These are phyloP conservation scores for Suhomyces chickasaworum DNA, from an alignment of 1,139 yeast genomes.

Conservation along the genomic window DNA sequence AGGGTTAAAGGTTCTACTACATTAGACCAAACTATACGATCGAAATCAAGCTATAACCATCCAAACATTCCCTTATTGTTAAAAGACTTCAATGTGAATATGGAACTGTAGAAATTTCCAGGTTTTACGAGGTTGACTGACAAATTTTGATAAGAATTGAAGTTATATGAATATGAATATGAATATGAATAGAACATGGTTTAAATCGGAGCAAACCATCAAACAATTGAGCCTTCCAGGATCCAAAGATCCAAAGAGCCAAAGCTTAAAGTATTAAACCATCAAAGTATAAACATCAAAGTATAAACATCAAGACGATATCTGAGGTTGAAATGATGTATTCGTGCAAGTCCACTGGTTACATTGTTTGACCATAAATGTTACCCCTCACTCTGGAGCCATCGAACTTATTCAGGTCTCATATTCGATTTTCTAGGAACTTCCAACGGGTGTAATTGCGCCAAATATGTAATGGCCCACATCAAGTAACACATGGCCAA, in stretches of 20 bases:
- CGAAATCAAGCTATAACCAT: background rate
- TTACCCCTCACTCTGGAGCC: background rate
- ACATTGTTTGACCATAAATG: background rate
- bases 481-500: slow-evolving; percentile 86
- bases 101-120: background rate
- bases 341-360: background rate
- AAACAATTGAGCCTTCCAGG: no score
- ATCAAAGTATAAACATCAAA: no score
- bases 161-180: background rate
- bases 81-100: no score
- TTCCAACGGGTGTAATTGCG: slow-evolving; percentile 79
- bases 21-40: background rate
- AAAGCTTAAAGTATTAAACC: no score
- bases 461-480: slow-evolving; percentile 92
- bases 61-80: background rate
- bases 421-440: slow-evolving; percentile 78
- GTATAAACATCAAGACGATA: no score
- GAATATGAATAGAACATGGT: background rate
- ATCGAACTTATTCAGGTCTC: slow-evolving; percentile 56
- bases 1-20: background rate
- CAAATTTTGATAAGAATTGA: background rate
- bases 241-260: no score
- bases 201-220: background rate
- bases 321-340: background rate
- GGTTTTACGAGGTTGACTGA: background rate